These are phyloP conservation scores for Phoma sp. DNA, from an alignment of 2,329 filamentous ascomycete genomes.

Conservation along the genomic window DNA sequence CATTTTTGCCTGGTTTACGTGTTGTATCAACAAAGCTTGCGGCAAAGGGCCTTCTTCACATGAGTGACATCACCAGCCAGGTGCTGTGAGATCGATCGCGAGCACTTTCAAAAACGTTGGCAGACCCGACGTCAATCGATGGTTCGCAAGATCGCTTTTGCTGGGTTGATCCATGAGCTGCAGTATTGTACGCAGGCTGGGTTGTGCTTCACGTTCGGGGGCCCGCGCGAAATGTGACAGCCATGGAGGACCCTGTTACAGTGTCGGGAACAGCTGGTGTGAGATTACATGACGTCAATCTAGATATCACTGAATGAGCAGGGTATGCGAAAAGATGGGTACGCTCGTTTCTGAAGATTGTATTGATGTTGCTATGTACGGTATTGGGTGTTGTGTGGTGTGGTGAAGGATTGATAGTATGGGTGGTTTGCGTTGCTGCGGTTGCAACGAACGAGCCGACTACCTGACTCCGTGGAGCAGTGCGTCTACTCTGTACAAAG, in stretches of 20 bases:
- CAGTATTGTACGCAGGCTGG: not conserved
- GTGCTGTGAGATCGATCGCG: too few species aligned
- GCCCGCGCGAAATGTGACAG: not conserved
- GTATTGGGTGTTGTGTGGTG: too few species aligned
- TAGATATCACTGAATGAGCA: not conserved
- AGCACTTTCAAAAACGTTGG: too few species aligned
- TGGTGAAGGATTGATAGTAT: not conserved
- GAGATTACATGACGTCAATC: not conserved
- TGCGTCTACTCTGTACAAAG: not conserved
- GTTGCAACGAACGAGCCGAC: not conserved
- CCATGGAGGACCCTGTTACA: not conserved
- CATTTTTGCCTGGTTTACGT: too few species aligned
- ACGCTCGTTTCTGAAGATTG: not conserved
- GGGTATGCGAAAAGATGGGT: not conserved
- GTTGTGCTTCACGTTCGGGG: too few species aligned
- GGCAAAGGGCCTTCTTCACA: too few species aligned
- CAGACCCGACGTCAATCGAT: not conserved
- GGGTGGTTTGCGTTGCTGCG: not conserved
- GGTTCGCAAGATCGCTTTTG: not conserved
- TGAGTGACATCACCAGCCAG: too few species aligned
- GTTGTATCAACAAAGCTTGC: too few species aligned
- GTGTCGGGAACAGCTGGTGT: not conserved
- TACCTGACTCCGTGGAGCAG: too few species aligned
- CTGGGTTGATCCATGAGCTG: not conserved
- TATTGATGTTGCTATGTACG: not conserved